phyloP scores from a whole-genome alignment of 306 rosid genomes.

The Vigna angularis region DNA sequence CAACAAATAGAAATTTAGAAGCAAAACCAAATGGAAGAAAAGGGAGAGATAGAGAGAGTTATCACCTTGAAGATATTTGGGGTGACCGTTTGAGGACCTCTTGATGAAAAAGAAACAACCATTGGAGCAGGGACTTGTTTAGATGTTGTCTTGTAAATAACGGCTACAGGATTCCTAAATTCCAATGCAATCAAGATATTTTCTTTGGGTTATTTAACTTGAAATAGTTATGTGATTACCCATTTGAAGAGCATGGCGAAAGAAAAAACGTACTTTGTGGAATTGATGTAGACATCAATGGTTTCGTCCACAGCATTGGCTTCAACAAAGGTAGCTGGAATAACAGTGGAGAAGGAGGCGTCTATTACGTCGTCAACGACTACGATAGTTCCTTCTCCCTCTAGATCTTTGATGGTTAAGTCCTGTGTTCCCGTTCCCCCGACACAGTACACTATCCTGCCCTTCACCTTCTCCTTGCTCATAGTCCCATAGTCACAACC shows the following conservation, averaged over 20 bases:
- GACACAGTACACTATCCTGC: constrained; percentile 72
- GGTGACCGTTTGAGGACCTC: constrained; percentile 69
- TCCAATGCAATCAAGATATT: background rate
- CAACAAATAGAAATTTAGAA: constrained; percentile 18
- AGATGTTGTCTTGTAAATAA: constrained; percentile 56
- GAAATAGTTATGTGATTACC: background rate
- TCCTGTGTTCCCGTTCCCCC: constrained; percentile 53
- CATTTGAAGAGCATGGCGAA: background rate
- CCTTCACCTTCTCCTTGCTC: constrained; percentile 61
- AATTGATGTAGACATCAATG: constrained; percentile 69
- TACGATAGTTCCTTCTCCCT: constrained; percentile 70
- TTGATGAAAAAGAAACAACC: constrained; percentile 78
- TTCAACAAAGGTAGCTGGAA: constrained; percentile 58
- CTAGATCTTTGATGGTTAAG: constrained; percentile 49
- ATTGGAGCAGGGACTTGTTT: constrained; percentile 56
- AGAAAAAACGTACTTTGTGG: constrained; percentile 64
- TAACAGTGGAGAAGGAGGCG: constrained; percentile 48
- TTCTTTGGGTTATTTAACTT: background rate
- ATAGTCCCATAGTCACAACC: constrained; percentile 72
- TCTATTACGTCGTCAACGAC: constrained; percentile 46
- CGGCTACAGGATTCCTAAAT: constrained; percentile 67
- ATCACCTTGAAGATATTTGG: constrained; percentile 74
- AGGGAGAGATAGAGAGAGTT: background rate
- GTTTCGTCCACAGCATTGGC: constrained; percentile 42
- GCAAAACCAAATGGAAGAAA: background rate